Evolutionary conservation across 306 rosid species (phyloP).

Genomic region (Geum urbanum): DNA sequence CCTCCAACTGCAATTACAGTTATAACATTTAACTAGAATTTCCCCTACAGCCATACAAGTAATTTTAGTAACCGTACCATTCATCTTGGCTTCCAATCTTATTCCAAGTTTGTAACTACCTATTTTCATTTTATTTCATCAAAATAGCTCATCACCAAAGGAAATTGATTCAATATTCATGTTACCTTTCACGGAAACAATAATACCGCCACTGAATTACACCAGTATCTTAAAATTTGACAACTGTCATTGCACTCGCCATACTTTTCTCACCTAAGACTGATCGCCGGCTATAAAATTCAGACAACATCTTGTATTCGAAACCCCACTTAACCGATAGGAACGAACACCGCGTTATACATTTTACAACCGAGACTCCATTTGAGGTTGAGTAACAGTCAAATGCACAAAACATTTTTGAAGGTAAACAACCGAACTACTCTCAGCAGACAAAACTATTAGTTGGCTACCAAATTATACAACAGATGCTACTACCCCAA

Average conservation of each 20-base stretch:
- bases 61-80: not conserved
- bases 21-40: not conserved
- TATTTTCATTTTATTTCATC: not conserved
- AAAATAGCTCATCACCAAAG: not conserved
- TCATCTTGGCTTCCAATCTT: not conserved
- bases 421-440: not conserved
- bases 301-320: not conserved
- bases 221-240: not conserved
- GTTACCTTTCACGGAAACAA: not conserved
- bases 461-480: not conserved
- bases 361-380: not conserved
- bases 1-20: not conserved
- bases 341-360: not conserved
- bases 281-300: not conserved
- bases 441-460: not conserved
- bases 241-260: not conserved
- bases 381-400: not conserved
- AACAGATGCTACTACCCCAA: not conserved
- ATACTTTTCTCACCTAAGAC: not conserved
- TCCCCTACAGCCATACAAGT: not conserved
- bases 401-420: not conserved
- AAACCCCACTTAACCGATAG: not conserved
- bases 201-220: not conserved
- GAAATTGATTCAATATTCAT: not conserved
- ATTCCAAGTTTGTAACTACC: not conserved